Evolutionary conservation across 306 rosid species (phyloP), one percentile per base, ranked within the genome.

Genomic region (Trifolium subterraneum): DNA sequence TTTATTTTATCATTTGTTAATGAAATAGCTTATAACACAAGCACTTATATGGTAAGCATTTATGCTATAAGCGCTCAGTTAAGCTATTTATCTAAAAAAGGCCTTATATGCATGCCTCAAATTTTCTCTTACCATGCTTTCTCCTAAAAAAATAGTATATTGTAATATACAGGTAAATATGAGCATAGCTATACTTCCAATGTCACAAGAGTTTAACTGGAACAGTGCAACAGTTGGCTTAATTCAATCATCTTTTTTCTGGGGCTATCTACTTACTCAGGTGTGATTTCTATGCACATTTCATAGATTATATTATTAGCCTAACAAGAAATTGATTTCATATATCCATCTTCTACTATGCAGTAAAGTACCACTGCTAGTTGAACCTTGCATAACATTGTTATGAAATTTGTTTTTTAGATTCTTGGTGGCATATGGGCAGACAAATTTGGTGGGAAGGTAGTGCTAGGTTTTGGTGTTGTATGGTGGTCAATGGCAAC

Each of bases 141-240:
- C 39, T 55, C 10, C 47, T n/a, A n/a, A n/a, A n/a, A n/a, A n/a
- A n/a, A n/a, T n/a, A n/a, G n/a, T n/a, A 59, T 65, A 58, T 67
- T 84, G 56, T 68, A 15, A 62, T 74, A 61, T 61, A 10, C 35
- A 93, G 97, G 97, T 93, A 68, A 93, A 93, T 81, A 93, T 93
- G 98, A 93, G 98, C 88, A 93, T 93, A 75, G 98, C 97, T 6
- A 93, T 93, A 84, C 98, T 93, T 82, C 97, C 97, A 39, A 93
- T 93, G 97, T 86, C 98, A 2, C 79, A 90, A 81, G 92, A 90
- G 82, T 93, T 84, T 76, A 90, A 88, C 80, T 93, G 98, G 97
- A 89, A 93, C 74, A 90, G 96, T 74, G 81, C 96, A 71, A 93
- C 97, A 51, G 97, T 93, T 84, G 98, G 97, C 82, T 78, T 93